phyloP scores from a whole-genome alignment of 2,329 filamentous ascomycete species.

The Curvularia lunata region DNA sequence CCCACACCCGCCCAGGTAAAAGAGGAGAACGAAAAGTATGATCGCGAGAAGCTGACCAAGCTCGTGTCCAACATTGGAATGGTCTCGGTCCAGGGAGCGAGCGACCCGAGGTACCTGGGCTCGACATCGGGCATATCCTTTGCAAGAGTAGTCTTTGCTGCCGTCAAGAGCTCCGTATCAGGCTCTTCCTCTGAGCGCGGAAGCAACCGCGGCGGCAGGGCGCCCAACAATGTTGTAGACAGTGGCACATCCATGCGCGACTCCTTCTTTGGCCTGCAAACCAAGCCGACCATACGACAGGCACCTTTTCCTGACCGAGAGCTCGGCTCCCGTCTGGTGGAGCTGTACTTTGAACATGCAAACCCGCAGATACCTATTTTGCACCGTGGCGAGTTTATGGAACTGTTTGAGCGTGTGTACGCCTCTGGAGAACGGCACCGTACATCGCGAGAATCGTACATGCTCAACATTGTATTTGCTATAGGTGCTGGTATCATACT shows the following conservation, averaged over 20 bases:
- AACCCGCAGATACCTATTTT: constrained; percentile 96
- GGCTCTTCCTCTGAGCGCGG: constrained; percentile 65
- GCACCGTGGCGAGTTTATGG: constrained; percentile 87
- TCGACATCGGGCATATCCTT: constrained; percentile 93
- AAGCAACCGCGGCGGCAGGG: constrained; percentile 65
- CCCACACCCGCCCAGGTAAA: constrained; percentile 25
- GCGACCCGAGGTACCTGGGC: constrained; percentile 81
- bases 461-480: constrained; percentile 96
- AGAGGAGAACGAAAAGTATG: constrained; percentile 58
- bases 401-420: constrained; percentile 84
- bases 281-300: constrained; percentile 83
- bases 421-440: constrained; percentile 68
- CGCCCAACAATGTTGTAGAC: constrained; percentile 54
- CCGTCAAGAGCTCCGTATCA: constrained; percentile 78
- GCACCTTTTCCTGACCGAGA: constrained; percentile 82
- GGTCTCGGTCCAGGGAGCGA: constrained; percentile 77
- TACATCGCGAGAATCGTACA: constrained; percentile 83
- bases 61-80: constrained; percentile 74
- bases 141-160: constrained; percentile 90
- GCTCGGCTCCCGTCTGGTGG: constrained; percentile 73
- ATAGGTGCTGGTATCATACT: constrained; percentile 95
- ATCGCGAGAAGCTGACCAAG: constrained; percentile 68
- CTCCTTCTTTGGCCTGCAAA: constrained; percentile 96
- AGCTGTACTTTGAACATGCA: constrained; percentile 92
- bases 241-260: constrained; percentile 85